Base-by-base conservation (phyloP, 2,329 filamentous ascomycete species). In the Raffaelea deltoideospora region DNA sequence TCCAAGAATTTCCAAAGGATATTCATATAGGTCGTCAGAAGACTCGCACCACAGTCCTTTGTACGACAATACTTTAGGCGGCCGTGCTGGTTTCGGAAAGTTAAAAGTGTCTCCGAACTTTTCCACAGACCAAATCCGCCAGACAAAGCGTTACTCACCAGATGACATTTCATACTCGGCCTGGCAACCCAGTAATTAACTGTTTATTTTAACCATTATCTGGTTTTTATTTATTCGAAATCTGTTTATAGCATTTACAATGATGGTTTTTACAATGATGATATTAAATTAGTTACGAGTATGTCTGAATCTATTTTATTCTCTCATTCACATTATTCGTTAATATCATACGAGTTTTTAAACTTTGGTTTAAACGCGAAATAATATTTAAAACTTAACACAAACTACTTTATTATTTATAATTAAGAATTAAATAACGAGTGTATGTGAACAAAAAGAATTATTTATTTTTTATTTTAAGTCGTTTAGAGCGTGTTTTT, bases 81-180 rank as follows among this genome's bases (percentile, higher is more conserved):
- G 21, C 10, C 18, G 36, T 13, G 28, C 35, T 5, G 10, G 31
- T 8, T 47, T 46, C 19, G 15, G 38, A 3, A 44, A 43, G 37
- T 37, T 47, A 29, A 47, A 44, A 31, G 38, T 40, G 14, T 13
- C 42, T 5, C 40, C 40, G 9, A n/a, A 17, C 3, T 46, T 43
- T 17, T 26, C 31, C 17, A 23, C 33, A 5, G 47, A 47, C 6
- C 41, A 43, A 8, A 32, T 49, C 13, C 41, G 41, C 23, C 37
- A 43, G 19, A 29, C 38, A 17, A 50, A 46, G 33, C 42, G 38
- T 4, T 48, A 40, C 30, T 45, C 41, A 1, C n/a, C 37, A 3
- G 41, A 46, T 8, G 47, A 49, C 19, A 28, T 49, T 11, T 15
- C 32, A 5, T 48, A 44, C 31, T 41, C 45, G 1, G 36, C 21